phyloP scores from a whole-genome alignment of 140 eudicot species.

The Erigeron philadelphicus region DNA sequence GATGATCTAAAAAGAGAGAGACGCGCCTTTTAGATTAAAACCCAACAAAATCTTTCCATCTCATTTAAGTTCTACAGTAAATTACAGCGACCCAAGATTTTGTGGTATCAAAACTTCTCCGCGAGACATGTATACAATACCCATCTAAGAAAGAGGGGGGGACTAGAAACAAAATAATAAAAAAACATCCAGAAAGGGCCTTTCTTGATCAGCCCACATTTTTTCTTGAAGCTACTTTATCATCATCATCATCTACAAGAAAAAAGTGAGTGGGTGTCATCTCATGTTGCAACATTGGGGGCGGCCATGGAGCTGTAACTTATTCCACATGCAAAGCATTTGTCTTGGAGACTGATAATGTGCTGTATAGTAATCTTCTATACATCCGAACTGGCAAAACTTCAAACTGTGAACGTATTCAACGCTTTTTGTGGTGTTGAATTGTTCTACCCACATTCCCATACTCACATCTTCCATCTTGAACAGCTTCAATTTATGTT shows the following conservation, averaged over 20 bases:
- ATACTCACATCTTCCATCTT: constrained; percentile 99
- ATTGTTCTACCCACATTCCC: constrained; percentile 98
- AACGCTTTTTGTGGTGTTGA: constrained; percentile 57
- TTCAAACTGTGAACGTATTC: constrained; percentile 84
- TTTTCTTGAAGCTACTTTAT: constrained; percentile 1
- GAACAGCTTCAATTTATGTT: constrained; percentile 75
- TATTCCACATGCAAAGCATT: constrained; percentile 89
- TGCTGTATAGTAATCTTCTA: constrained; percentile 77
- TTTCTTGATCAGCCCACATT: constrained; percentile 27
- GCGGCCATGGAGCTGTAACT: constrained; percentile 57
- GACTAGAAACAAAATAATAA: constrained; percentile 33
- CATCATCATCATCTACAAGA: not conserved
- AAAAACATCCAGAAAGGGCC: constrained; percentile 29
- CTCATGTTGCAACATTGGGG: constrained; percentile 95
- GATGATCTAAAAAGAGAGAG: not conserved
- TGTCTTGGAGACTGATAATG: constrained; percentile 96
- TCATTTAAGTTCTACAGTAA: constrained; percentile 30
- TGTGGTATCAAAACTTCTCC: constrained; percentile 38
- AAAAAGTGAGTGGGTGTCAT: constrained; percentile 35
- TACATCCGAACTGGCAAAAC: constrained; percentile 92
- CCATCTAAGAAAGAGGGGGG: constrained; percentile 32
- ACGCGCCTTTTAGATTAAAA: constrained; percentile 22
- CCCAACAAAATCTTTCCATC: constrained; percentile 28
- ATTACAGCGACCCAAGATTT: constrained; percentile 34
- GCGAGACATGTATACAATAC: constrained; percentile 21